Conservation (phyloP, 2,329 filamentous ascomycete species). For the Aspergillus ruber region DNA sequence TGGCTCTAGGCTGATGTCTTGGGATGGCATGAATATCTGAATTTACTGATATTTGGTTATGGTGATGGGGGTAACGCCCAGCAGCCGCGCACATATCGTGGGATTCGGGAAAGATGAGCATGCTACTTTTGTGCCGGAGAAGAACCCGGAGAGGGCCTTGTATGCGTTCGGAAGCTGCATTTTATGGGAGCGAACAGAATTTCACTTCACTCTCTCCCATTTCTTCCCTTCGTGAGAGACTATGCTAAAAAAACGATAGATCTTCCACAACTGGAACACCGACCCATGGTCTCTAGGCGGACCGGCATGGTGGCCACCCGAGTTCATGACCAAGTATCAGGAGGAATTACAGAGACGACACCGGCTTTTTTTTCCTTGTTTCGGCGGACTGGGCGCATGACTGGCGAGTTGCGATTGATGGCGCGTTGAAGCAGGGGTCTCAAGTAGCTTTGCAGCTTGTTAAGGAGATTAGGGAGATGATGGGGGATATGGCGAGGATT, state of each 20-base stretch:
- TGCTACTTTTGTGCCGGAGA: constrained; percentile 43
- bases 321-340: constrained; percentile 20
- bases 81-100: constrained; percentile 45
- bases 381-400: constrained; percentile 5
- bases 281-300: constrained; percentile 45
- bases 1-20: constrained; percentile 38
- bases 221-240: not conserved
- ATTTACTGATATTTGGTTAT: constrained; percentile 39
- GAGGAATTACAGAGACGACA: constrained; percentile 3
- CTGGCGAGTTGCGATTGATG: constrained; percentile 4
- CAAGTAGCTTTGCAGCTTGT: not conserved
- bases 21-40: constrained; percentile 41
- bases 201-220: not conserved
- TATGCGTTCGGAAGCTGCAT: constrained; percentile 27
- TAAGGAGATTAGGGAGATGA: not conserved
- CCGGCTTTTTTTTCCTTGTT: constrained; percentile 4
- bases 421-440: constrained; percentile 3
- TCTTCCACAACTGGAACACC: constrained; percentile 46
- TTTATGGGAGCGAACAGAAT: constrained; percentile 12
- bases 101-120: constrained; percentile 36
- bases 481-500: not conserved
- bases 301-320: constrained; percentile 37
- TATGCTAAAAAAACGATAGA: constrained; percentile 4
- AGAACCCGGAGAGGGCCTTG: constrained; percentile 28
- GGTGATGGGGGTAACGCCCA: constrained; percentile 43